These are phyloP conservation scores for Hypoxylon crocopeplum DNA, from an alignment of 495 filamentous ascomycete genomes.

Conservation along the genomic window DNA sequence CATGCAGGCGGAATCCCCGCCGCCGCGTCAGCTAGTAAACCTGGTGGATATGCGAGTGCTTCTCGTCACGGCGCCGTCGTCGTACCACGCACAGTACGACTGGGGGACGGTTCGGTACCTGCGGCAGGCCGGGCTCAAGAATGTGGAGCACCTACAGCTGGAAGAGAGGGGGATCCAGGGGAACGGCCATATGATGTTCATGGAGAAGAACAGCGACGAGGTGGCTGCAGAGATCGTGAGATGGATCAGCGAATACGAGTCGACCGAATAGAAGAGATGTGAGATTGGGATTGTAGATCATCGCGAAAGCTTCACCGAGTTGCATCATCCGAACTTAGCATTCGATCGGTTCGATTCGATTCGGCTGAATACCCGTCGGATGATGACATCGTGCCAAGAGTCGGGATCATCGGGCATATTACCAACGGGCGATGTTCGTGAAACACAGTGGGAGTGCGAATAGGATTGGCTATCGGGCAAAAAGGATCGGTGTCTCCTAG, in stretches of 20 bases:
- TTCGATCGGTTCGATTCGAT: too few species aligned
- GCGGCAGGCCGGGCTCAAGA: slow-evolving; percentile 59
- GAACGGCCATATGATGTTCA: slow-evolving; percentile 66
- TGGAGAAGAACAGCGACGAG: slow-evolving; percentile 65
- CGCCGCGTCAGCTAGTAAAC: slow-evolving; percentile 58
- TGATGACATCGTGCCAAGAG: too few species aligned
- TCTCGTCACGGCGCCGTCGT: slow-evolving; percentile 59
- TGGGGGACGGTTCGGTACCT: slow-evolving; percentile 62
- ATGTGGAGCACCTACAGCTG: slow-evolving; percentile 54
- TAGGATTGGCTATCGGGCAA: too few species aligned
- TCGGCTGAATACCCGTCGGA: too few species aligned
- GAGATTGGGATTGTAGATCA: too few species aligned
- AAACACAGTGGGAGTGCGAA: too few species aligned
- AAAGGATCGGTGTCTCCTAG: too few species aligned
- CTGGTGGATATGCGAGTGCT: slow-evolving; percentile 53
- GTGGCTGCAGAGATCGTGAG: slow-evolving; percentile 51
- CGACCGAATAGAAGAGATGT: too few species aligned
- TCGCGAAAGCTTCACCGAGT: too few species aligned
- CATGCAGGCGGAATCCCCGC: slow-evolving; percentile 50
- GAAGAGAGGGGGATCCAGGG: slow-evolving; percentile 56
- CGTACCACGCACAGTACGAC: slow-evolving; percentile 64
- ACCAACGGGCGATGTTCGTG: too few species aligned
- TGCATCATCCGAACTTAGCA: too few species aligned
- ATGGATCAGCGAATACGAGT: slow-evolving; percentile 56
- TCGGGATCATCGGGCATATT: too few species aligned